These are phyloP conservation scores for Aspergillus costaricaensis DNA, from an alignment of 2,329 filamentous ascomycete genomes.

Conservation along the genomic window DNA sequence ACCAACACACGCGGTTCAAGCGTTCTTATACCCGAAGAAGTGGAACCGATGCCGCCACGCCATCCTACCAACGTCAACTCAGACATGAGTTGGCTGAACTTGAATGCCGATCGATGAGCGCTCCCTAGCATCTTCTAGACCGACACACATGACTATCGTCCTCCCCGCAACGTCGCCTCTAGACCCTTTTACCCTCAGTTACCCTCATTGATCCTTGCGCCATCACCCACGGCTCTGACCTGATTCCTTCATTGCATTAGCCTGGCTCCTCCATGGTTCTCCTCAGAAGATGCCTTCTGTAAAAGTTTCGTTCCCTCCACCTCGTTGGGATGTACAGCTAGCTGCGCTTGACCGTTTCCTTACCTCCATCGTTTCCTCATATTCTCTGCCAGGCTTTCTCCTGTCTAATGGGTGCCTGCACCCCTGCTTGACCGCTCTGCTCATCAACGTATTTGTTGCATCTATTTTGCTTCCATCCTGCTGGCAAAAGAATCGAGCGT, in stretches of 20 bases:
- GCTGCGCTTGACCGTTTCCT: conserved; percentile 4
- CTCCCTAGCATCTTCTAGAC: neutral
- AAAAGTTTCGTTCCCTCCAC: conserved; percentile 8
- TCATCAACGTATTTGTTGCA: neutral
- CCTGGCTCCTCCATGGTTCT: neutral
- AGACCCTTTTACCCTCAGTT: neutral
- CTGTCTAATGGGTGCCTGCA: neutral
- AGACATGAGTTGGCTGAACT: conserved; percentile 49
- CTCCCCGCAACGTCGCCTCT: neutral
- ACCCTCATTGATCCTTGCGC: neutral
- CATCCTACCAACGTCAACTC: conserved; percentile 33
- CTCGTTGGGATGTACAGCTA: conserved; percentile 15
- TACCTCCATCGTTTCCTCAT: neutral
- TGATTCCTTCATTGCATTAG: conserved; percentile 2
- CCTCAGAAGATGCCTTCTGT: neutral
- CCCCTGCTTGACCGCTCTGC: neutral
- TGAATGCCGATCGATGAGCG: conserved; percentile 32
- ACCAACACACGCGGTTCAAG: conserved; percentile 34
- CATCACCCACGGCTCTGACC: neutral
- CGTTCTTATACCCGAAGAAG: conserved; percentile 34
- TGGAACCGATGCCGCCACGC: conserved; percentile 26
- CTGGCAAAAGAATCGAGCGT: conserved; percentile 5
- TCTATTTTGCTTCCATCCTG: neutral
- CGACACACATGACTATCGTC: neutral
- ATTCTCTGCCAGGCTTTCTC: neutral